phyloP scores from a whole-genome alignment of 306 rosid species.

The Begonia fuchsioides region DNA sequence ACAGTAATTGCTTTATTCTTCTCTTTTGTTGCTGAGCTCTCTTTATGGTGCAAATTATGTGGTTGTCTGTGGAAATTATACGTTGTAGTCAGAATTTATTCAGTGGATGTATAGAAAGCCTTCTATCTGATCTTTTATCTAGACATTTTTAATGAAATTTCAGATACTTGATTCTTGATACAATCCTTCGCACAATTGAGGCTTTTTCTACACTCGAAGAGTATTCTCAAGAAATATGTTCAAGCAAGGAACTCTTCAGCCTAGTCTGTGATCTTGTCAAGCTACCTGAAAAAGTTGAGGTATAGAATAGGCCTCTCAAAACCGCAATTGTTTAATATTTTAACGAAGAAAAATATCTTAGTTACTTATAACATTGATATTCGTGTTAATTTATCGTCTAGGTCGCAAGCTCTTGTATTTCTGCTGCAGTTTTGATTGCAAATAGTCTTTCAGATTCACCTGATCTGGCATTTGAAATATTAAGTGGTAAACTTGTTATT shows the following conservation, averaged over 20 bases:
- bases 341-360: background rate
- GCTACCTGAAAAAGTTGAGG: slow-evolving; percentile 85
- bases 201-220: slow-evolving; percentile 63
- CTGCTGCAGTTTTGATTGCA: slow-evolving; percentile 71
- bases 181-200: slow-evolving; percentile 58
- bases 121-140: slow-evolving; percentile 6
- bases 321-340: background rate
- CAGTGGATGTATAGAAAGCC: background rate
- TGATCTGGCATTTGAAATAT: slow-evolving; percentile 37
- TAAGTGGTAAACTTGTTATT: slow-evolving; percentile 32
- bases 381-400: slow-evolving; percentile 6
- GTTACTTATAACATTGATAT: background rate
- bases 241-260: slow-evolving; percentile 51
- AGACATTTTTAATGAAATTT: slow-evolving; percentile 12
- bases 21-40: background rate
- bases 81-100: background rate
- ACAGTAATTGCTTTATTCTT: too few species aligned
- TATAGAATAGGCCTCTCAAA: slow-evolving; percentile 17
- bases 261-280: slow-evolving; percentile 42
- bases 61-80: background rate
- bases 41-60: slow-evolving; percentile 1
- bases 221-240: slow-evolving; percentile 62
- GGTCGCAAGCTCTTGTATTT: slow-evolving; percentile 76
- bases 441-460: slow-evolving; percentile 64
- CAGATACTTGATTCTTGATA: slow-evolving; percentile 73